A percentile compares a stretch with the other conserved stretches of the same genome.
Conservation (phyloP, 176 grass and related monocot genomes). For the Carex kokanica region DNA sequence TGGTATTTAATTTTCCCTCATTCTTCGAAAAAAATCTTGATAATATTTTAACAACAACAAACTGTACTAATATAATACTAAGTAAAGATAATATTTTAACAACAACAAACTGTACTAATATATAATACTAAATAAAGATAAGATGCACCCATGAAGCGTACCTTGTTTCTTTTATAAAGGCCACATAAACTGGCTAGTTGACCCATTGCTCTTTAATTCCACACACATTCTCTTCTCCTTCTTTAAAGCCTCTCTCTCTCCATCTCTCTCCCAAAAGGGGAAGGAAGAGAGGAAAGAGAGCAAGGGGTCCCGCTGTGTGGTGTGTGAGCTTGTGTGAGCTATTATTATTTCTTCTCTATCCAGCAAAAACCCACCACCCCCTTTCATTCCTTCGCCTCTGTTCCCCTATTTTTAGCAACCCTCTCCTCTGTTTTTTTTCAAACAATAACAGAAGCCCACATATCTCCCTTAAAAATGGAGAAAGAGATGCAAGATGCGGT, state of each 20-base stretch:
- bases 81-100: too few relatives aligned
- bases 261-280: background rate
- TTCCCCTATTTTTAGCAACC: constrained; percentile 16
- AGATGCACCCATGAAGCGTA: background rate
- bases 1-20: background rate
- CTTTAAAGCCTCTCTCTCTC: constrained; percentile 22
- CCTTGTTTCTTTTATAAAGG: background rate
- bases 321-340: constrained; percentile 27
- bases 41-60: too few relatives aligned
- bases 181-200: background rate
- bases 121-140: constrained; percentile 14
- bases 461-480: constrained; percentile 35
- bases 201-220: constrained; percentile 26
- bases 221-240: constrained; percentile 24
- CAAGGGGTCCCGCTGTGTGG: background rate
- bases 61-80: too few relatives aligned
- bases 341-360: constrained; percentile 57
- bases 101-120: background rate
- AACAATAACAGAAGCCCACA: too few relatives aligned
- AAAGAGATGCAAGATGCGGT: constrained; percentile 31
- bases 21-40: constrained; percentile 21
- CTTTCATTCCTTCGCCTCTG: constrained; percentile 29
- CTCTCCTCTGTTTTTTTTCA: constrained; percentile 17
- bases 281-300: constrained; percentile 11
- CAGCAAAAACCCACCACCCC: constrained; percentile 44